These are phyloP conservation scores for Thalassiosira livingstoniorum DNA, from an alignment of 352 stramenopile genomes.

Conservation along the genomic window DNA sequence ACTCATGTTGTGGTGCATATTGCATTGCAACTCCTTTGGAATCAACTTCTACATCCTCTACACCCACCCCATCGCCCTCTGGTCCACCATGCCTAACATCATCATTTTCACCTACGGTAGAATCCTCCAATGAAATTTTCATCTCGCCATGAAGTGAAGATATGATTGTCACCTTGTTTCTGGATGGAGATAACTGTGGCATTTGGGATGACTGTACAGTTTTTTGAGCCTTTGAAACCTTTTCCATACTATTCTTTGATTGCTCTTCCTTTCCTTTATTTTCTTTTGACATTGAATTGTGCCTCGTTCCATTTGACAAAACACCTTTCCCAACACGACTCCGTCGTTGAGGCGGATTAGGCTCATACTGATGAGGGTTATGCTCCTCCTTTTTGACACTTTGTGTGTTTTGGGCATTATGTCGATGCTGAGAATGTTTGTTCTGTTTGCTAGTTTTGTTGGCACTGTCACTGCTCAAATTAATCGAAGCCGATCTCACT, in stretches of 20 bases:
- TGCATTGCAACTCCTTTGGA: background rate
- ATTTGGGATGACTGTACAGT: background rate
- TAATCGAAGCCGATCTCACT: too few species aligned
- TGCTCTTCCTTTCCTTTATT: background rate
- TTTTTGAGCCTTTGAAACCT: background rate
- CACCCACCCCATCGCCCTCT: too few species aligned
- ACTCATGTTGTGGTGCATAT: background rate
- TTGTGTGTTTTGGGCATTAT: background rate
- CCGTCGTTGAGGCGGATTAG: constrained; percentile 34
- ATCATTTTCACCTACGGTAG: too few species aligned
- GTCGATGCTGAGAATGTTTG: background rate
- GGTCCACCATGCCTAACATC: too few species aligned
- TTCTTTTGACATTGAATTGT: constrained; percentile 4
- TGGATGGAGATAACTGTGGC: too few species aligned
- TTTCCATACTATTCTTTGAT: background rate
- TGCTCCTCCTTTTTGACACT: background rate
- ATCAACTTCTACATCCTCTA: too few species aligned
- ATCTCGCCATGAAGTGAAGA: too few species aligned
- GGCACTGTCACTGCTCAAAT: background rate
- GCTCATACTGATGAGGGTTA: constrained; percentile 47
- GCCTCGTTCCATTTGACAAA: background rate
- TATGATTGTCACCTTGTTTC: too few species aligned
- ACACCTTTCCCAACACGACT: background rate
- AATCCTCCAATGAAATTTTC: too few species aligned
- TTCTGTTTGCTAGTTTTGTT: background rate